Conservation (phyloP, 768 basidiomycete species). For the Calocybe gangraenosa region DNA sequence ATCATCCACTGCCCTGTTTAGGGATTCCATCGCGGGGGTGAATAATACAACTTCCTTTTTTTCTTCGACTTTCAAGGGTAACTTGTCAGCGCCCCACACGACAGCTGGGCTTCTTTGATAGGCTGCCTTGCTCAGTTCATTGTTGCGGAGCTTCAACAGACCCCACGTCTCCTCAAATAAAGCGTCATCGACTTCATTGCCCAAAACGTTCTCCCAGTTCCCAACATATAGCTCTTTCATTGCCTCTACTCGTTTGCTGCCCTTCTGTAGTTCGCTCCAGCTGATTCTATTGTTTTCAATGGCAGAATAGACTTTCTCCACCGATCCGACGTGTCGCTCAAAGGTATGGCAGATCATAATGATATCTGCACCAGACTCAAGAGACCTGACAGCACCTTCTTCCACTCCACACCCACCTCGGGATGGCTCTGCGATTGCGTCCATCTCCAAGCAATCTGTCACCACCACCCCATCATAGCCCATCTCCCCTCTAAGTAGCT, state of each 20-base stretch:
- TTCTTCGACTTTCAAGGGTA: slow-evolving; percentile 30
- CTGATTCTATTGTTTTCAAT: slow-evolving; percentile 39
- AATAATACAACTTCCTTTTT: slow-evolving; percentile 36
- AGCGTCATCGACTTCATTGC: slow-evolving; percentile 21
- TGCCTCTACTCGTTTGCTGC: slow-evolving; percentile 39
- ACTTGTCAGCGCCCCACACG: slow-evolving; percentile 34
- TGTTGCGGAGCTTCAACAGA: slow-evolving; percentile 34
- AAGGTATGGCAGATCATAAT: slow-evolving; percentile 72
- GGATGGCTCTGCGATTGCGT: slow-evolving; percentile 51
- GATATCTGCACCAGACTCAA: slow-evolving; percentile 67
- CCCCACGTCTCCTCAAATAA: slow-evolving; percentile 26
- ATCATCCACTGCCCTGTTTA: slow-evolving; percentile 63
- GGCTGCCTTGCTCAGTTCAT: slow-evolving; percentile 37
- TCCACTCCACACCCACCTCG: slow-evolving; percentile 43
- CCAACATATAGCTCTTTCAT: slow-evolving; percentile 52
- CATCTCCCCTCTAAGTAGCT: slow-evolving; percentile 46
- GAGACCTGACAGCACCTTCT: slow-evolving; percentile 50
- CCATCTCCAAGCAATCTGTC: slow-evolving; percentile 78
- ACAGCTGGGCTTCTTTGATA: slow-evolving; percentile 47
- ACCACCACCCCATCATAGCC: slow-evolving; percentile 58
- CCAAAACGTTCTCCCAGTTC: slow-evolving; percentile 37
- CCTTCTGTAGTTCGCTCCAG: slow-evolving; percentile 31
- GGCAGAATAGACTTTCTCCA: slow-evolving; percentile 49
- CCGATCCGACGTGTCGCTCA: slow-evolving; percentile 45
- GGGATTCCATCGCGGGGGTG: slow-evolving; percentile 53